Conservation (phyloP, 106 monocot genomes). For the Posidonia australis region DNA sequence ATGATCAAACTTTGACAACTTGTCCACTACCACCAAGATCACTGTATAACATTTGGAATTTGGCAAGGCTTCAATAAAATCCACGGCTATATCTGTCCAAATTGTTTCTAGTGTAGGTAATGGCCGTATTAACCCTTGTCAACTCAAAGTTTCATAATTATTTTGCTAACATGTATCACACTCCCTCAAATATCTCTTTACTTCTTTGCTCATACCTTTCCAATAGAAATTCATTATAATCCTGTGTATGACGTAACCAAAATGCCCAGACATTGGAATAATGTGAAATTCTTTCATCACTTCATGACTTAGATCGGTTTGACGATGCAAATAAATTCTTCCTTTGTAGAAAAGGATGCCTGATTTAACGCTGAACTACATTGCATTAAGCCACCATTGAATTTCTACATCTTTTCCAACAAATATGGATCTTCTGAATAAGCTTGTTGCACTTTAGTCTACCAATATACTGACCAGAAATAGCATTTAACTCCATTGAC, state of each 20-base stretch:
- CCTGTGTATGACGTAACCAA: background rate
- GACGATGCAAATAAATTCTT: no score
- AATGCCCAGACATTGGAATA: background rate
- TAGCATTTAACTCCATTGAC: background rate
- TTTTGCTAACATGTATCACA: background rate
- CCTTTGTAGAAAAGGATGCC: background rate
- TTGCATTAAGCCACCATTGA: background rate
- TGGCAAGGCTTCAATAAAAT: constrained; percentile 1
- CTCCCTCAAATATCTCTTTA: background rate
- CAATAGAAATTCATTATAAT: background rate
- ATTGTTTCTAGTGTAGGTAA: background rate
- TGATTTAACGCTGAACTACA: background rate
- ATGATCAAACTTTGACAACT: background rate
- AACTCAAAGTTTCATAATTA: background rate
- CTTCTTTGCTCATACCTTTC: background rate
- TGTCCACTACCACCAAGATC: background rate
- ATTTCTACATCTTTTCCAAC: no score
- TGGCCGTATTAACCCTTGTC: background rate
- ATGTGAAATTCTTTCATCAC: background rate
- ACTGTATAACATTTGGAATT: background rate
- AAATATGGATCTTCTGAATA: no score
- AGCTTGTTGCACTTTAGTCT: no score
- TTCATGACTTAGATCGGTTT: no score
- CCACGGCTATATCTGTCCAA: background rate
- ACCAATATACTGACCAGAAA: no score